Conservation (phyloP, 192 early-diverging fungal species). For the Rhizoclosmatium globosum region DNA sequence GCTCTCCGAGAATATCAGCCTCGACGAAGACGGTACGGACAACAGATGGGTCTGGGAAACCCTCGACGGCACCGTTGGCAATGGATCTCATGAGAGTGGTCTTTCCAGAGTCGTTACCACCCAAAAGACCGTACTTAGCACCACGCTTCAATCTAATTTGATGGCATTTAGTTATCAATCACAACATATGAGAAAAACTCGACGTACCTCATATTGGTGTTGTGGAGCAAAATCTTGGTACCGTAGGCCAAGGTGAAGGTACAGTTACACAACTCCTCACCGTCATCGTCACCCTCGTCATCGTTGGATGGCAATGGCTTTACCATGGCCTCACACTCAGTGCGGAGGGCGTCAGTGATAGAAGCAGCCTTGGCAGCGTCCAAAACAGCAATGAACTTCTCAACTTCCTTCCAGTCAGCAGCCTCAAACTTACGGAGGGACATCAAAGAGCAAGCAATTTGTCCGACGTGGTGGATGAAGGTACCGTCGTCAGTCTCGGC, state of each 20-base stretch:
- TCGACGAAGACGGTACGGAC: slow-evolving; percentile 84
- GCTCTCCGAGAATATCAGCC: slow-evolving; percentile 65
- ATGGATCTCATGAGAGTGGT: slow-evolving; percentile 88
- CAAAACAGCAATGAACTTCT: slow-evolving; percentile 62
- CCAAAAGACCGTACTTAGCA: slow-evolving; percentile 83
- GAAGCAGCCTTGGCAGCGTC: slow-evolving; percentile 47
- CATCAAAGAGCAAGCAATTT: slow-evolving; percentile 68
- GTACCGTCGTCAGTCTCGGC: slow-evolving; percentile 51
- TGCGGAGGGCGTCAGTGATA: slow-evolving; percentile 36
- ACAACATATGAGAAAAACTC: too few relatives aligned
- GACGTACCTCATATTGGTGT: slow-evolving; percentile 54
- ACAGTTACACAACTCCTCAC: slow-evolving; percentile 74
- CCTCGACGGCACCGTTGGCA: slow-evolving; percentile 81
- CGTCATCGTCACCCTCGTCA: slow-evolving; percentile 51
- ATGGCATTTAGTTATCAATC: too few relatives aligned
- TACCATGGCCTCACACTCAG: slow-evolving; percentile 38
- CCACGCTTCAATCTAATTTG: slow-evolving; percentile 67
- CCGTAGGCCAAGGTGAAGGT: slow-evolving; percentile 87
- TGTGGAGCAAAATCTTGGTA: slow-evolving; percentile 82
- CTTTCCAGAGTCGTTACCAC: slow-evolving; percentile 87
- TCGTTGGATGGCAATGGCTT: slow-evolving; percentile 56
- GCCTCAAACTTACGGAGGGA: slow-evolving; percentile 69
- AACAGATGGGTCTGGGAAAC: slow-evolving; percentile 80
- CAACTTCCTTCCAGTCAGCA: slow-evolving; percentile 70
- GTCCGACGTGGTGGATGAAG: slow-evolving; percentile 64